These are phyloP conservation scores for Vitis labrusca DNA, from an alignment of 164 flowering plant species.

Conservation along the genomic window DNA sequence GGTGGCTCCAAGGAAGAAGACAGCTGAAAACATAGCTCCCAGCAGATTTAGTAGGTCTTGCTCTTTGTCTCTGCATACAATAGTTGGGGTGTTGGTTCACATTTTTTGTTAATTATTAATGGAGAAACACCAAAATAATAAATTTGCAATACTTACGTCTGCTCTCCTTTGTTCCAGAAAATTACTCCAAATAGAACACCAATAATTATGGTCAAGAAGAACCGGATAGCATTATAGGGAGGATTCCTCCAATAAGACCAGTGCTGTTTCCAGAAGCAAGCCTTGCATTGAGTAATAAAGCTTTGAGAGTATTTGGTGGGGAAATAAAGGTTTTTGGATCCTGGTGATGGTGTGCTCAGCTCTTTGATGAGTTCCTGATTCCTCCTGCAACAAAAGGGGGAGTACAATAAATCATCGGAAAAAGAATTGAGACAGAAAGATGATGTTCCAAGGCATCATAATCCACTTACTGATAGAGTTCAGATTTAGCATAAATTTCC, in stretches of 20 bases:
- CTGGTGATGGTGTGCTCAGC: conserved; percentile 35
- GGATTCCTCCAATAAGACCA: conserved; percentile 44
- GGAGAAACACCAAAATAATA: not conserved
- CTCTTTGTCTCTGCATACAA: conserved; percentile 22
- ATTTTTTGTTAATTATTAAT: not conserved
- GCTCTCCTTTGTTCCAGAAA: conserved; percentile 30
- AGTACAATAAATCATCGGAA: not conserved
- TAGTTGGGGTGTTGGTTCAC: not conserved
- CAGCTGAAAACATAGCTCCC: conserved; percentile 46
- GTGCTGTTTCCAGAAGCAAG: conserved; percentile 39
- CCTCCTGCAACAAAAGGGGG: conserved; percentile 18
- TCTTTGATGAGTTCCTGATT: conserved; percentile 36
- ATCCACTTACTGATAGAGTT: conserved; percentile 28
- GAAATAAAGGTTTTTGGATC: conserved; percentile 38
- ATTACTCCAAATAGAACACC: conserved; percentile 32
- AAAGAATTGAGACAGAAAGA: not conserved
- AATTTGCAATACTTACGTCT: conserved; percentile 16
- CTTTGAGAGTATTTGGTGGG: conserved; percentile 35
- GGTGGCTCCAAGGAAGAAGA: conserved; percentile 43
- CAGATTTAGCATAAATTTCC: conserved; percentile 31
- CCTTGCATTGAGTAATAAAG: conserved; percentile 33
- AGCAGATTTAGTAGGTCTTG: conserved; percentile 41
- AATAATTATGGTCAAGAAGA: conserved; percentile 21
- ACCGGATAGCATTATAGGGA: conserved; percentile 28
- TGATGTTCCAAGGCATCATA: too few relatives aligned